Base-by-base conservation (phyloP, 805 yeast species). In the Metahyphopichia silvanorum region DNA sequence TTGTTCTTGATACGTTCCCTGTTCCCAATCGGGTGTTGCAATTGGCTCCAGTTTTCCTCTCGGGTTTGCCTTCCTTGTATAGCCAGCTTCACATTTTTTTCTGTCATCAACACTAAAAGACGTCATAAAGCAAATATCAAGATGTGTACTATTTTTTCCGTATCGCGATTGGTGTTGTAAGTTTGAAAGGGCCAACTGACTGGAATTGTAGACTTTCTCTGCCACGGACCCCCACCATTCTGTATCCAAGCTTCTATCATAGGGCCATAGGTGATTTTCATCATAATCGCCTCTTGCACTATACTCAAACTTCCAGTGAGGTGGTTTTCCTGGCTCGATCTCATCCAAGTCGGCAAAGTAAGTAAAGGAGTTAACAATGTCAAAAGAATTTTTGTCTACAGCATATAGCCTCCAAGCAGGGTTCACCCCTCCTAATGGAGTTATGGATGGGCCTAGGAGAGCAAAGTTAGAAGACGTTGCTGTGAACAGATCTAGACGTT, bases 321-420 rank as follows among this genome's bases (percentile, higher is more conserved):
- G 39, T 18, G 32, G 36, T n/a, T 21, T 31, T 9, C 39, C 39
- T n/a, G n/a, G n/a, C n/a, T n/a, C n/a, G n/a, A n/a, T n/a, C n/a
- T n/a, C n/a, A n/a, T n/a, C n/a, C 16, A 35, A 18, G 12, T 20
- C 15, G 6, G 36, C 33, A 22, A 15, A 36, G 31, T 33, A 36
- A 16, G 36, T 36, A 21, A 16, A 27, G 3, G 33, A 6, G 16
- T 32, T 27, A 4, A 36, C 27, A 10, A 36, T 22, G 12, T 16
- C 18, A 16, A 36, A 32, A 7, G 27, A 16, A 10, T 14, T 13
- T n/a, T 15, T 16, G 26, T 36, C 39, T 4, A 36, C 37, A 6
- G 33, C 21, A 27, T 36, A 36, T 15, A 25, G 25, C 13, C 29
- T 27, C 39, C 39, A 36, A n/a, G 39, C 36, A 11, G 39, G 39